These are phyloP conservation scores for Xylariaceae sp. DNA, from an alignment of 2,329 filamentous ascomycete species.

Conservation along the genomic window DNA sequence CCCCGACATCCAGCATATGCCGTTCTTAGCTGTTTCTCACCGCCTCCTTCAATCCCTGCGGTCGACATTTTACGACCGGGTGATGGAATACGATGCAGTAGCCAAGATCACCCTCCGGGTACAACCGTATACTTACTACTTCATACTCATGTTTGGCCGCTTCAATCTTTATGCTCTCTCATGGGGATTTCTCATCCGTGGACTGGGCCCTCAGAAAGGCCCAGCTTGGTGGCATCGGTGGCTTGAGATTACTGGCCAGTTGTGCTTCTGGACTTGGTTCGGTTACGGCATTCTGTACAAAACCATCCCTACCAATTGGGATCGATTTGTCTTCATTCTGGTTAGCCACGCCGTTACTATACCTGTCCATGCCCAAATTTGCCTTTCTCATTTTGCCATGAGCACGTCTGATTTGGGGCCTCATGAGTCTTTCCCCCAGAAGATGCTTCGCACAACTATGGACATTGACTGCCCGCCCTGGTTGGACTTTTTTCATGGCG, in stretches of 20 bases:
- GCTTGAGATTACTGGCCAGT: conserved; percentile 76
- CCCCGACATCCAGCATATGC: conserved; percentile 91
- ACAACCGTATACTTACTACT: conserved; percentile 84
- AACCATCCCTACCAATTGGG: conserved; percentile 70
- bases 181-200: conserved; percentile 75
- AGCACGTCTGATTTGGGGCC: conserved; percentile 85
- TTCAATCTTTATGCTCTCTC: conserved; percentile 88
- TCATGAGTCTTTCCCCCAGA: conserved; percentile 85
- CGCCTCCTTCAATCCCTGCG: conserved; percentile 74
- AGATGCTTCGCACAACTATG: conserved; percentile 91
- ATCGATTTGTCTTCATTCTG: conserved; percentile 76
- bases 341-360: conserved; percentile 82
- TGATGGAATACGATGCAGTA: conserved; percentile 79
- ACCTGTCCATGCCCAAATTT: conserved; percentile 87
- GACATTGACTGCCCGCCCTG: conserved; percentile 74
- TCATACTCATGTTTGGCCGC: conserved; percentile 78
- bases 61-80: conserved; percentile 82
- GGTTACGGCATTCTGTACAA: conserved; percentile 82
- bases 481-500: conserved; percentile 75
- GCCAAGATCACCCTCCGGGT: conserved; percentile 73
- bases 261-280: conserved; percentile 87
- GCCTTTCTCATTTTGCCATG: conserved; percentile 92
- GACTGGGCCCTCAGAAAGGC: conserved; percentile 74
- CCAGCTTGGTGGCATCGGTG: conserved; percentile 83
- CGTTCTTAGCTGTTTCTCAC: conserved; percentile 86